Percentiles rank a stretch among this genome's conserved stretches.
Conservation (phyloP, 2,329 filamentous ascomycete species). For the Aureobasidium zeae region DNA sequence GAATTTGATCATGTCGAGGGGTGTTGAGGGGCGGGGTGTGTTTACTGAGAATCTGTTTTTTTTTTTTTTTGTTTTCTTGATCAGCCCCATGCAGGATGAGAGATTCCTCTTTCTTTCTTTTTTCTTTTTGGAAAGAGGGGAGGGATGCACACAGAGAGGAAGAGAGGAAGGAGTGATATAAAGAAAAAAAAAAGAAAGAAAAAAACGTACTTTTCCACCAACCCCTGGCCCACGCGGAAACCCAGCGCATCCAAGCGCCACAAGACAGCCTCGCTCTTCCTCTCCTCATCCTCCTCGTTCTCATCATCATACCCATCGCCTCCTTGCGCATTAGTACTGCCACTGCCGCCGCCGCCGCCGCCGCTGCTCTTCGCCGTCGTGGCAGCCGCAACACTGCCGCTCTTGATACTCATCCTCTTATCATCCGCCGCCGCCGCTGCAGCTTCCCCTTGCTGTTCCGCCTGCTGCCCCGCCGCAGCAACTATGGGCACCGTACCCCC, state of each 20-base stretch:
- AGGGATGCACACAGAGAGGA: neutral
- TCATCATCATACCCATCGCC: conserved; percentile 19
- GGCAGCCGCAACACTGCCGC: neutral
- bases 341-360: neutral
- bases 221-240: conserved; percentile 83
- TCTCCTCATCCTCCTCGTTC: conserved; percentile 57
- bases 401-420: conserved; percentile 1
- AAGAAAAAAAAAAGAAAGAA: neutral
- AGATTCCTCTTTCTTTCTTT: no score
- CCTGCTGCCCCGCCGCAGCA: no score
- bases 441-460: no score
- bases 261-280: conserved; percentile 75
- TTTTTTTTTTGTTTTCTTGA: neutral
- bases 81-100: no score
- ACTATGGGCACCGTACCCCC: no score
- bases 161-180: neutral
- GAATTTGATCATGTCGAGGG: conserved; percentile 94
- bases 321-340: conserved; percentile 9
- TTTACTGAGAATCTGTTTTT: conserved; percentile 65
- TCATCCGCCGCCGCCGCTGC: conserved; percentile 3
- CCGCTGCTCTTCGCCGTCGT: neutral
- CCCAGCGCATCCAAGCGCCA: conserved; percentile 75
- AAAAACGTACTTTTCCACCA: conserved; percentile 66
- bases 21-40: conserved; percentile 79
- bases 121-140: neutral